These are phyloP conservation scores for Trichoderma sp. DNA, from an alignment of 2,329 filamentous ascomycete species.

Conservation along the genomic window DNA sequence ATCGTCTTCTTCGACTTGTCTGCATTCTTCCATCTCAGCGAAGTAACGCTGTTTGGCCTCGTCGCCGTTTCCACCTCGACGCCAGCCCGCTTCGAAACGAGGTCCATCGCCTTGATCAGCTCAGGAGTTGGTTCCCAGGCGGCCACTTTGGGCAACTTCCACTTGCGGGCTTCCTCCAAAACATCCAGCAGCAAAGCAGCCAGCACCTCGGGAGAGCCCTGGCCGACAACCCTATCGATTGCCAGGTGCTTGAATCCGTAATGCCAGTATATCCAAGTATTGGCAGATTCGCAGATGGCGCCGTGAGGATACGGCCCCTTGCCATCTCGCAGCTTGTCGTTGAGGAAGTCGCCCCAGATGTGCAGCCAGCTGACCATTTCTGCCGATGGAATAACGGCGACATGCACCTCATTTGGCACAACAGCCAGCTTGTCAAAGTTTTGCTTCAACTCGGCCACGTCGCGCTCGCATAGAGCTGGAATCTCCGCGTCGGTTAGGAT, in stretches of 20 bases:
- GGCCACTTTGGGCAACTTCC: not conserved
- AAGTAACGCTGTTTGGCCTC: slow-evolving; percentile 16
- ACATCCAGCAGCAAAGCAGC: slow-evolving; percentile 8
- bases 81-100: not conserved
- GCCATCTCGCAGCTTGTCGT: not conserved
- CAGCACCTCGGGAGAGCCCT: not conserved
- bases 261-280: slow-evolving; percentile 20
- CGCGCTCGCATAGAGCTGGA: slow-evolving; percentile 3
- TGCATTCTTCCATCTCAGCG: not conserved
- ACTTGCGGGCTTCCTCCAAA: slow-evolving; percentile 17
- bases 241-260: slow-evolving; percentile 3
- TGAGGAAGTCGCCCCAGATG: slow-evolving; percentile 9
- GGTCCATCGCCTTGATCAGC: not conserved
- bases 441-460: slow-evolving; percentile 5
- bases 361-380: slow-evolving; percentile 4
- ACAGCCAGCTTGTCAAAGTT: not conserved
- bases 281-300: slow-evolving; percentile 7
- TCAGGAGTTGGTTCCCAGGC: slow-evolving; percentile 9
- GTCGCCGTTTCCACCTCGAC: not conserved
- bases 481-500: slow-evolving; percentile 3
- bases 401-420: not conserved
- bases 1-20: slow-evolving; percentile 14
- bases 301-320: not conserved
- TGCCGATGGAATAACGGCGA: not conserved
- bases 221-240: not conserved